Base-by-base conservation (phyloP, 2,329 filamentous ascomycete species). In the Fusarium nurragi region DNA sequence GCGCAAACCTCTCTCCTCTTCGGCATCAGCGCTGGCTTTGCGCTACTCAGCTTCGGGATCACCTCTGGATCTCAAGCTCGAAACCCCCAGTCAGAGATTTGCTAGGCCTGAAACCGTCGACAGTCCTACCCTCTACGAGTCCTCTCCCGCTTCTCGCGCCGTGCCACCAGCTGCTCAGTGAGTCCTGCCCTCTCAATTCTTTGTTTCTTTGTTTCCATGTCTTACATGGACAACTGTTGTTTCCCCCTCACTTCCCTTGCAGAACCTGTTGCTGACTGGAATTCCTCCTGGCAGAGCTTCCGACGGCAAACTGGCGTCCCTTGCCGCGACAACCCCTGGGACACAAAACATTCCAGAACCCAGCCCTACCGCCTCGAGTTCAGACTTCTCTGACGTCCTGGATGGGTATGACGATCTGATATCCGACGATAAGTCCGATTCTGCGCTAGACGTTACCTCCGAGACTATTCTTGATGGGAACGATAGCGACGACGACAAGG, bases 71-170 rank as follows among this genome's bases (percentile, higher is more conserved):
- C 32, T 34, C 9, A 16, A 34, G 16, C 76, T 84, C 21, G 77
- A 80, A 38, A 79, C 79, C 61, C 83, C 84, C n/a, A 82, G 83
- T 44, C 80, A 82, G 61, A 77, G 85, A 46, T 86, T 85, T 71
- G 79, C 80, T n/a, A 80, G 86, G 60, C 81, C 83, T 28, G 83
- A 77, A 67, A 84, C 85, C 14, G 74, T 87, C 52, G 86, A 88
- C 74, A 88, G 86, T 72, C 86, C 86, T 60, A 88, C 85, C 28
- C 76, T 88, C 45, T 88, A 88, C 81, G 84, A 87, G 70, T 87
- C 86, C 69, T 82, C 83, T 38, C 54, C 69, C 19, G 60, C 69
- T 47, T 54, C 65, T 39, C 60, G 67, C 41, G 60, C 61, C 25
- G 64, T 60, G 25, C 55, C 51, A 38, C 58, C 58, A 60, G 57